Conservation (phyloP, 305 asterid species). For the Fraxinus sp. region DNA sequence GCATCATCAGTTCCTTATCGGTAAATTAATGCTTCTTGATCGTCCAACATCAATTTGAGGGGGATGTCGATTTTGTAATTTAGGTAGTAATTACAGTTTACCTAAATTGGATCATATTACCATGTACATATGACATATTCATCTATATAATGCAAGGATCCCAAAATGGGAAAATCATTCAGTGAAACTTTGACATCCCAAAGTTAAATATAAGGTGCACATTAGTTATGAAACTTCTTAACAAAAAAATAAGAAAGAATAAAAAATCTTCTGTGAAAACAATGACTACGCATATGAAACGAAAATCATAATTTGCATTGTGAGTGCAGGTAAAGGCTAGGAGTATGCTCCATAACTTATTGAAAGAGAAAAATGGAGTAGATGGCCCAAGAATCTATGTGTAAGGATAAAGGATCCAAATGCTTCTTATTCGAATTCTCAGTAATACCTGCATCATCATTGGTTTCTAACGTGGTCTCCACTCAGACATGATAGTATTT, state of each 20-base stretch:
- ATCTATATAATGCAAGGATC: too few species aligned
- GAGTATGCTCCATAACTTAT: conserved; percentile 55
- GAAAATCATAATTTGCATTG: conserved; percentile 8
- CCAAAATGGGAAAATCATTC: too few species aligned
- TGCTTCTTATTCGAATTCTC: not conserved
- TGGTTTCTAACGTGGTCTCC: not conserved
- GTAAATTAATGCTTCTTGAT: too few species aligned
- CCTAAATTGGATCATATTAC: too few species aligned
- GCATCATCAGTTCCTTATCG: too few species aligned
- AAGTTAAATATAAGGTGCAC: not conserved
- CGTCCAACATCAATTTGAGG: too few species aligned
- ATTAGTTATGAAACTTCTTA: not conserved
- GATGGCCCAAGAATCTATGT: conserved; percentile 80
- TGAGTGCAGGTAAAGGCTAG: conserved; percentile 75
- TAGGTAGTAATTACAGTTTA: too few species aligned
- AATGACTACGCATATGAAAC: not conserved
- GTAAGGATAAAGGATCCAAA: conserved; percentile 41
- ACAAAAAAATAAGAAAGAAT: not conserved
- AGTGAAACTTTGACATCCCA: not conserved
- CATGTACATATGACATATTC: too few species aligned
- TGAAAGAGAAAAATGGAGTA: conserved; percentile 62
- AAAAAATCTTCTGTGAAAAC: not conserved
- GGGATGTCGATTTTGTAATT: too few species aligned
- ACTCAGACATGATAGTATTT: not conserved
- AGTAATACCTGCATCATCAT: not conserved